Percentiles rank a stretch among this genome's conserved stretches.
Evolutionary conservation across 1,284 basidiomycete species (phyloP).

Genomic region (Taiwanofungus camphoratus): DNA sequence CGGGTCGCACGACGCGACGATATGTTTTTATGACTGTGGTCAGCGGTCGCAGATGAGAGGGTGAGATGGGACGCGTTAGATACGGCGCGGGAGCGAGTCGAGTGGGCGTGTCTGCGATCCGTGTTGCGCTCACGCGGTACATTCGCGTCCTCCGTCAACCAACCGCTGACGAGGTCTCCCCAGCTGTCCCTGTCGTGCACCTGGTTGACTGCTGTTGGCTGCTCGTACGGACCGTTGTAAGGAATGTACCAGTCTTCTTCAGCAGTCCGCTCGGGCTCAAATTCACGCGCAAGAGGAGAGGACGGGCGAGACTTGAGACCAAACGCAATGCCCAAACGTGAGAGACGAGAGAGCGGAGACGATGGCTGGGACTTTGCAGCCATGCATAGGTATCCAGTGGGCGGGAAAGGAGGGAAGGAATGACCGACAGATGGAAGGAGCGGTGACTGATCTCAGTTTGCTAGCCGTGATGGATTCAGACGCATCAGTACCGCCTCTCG

Average conservation of each 20-base stretch:
- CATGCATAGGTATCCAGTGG: constrained; percentile 13
- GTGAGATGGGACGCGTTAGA: constrained; percentile 23
- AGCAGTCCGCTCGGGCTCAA: constrained; percentile 9
- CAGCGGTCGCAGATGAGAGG: constrained; percentile 6
- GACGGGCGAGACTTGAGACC: constrained; percentile 19
- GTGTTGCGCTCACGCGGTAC: constrained; percentile 1
- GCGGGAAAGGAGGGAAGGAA: neutral
- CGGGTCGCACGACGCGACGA: constrained; percentile 14
- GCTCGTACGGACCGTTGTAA: constrained; percentile 56
- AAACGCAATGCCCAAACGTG: constrained; percentile 22
- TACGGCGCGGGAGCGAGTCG: constrained; percentile 19
- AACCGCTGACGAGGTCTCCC: constrained; percentile 39
- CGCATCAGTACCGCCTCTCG: neutral
- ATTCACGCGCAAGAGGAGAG: constrained; percentile 17
- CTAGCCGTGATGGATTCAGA: too few relatives aligned
- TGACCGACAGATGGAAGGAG: constrained; percentile 12
- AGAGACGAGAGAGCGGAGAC: constrained; percentile 31
- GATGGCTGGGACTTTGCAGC: constrained; percentile 22
- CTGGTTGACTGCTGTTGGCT: constrained; percentile 26
- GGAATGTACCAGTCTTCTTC: constrained; percentile 59
- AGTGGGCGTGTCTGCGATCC: constrained; percentile 12
- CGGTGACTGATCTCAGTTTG: constrained; percentile 5
- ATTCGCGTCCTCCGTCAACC: constrained; percentile 27
- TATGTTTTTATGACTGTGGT: constrained; percentile 5
- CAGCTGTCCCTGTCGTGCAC: constrained; percentile 40